phyloP scores from a whole-genome alignment of 2,329 filamentous ascomycete genomes.

The Diatrype stigma region DNA sequence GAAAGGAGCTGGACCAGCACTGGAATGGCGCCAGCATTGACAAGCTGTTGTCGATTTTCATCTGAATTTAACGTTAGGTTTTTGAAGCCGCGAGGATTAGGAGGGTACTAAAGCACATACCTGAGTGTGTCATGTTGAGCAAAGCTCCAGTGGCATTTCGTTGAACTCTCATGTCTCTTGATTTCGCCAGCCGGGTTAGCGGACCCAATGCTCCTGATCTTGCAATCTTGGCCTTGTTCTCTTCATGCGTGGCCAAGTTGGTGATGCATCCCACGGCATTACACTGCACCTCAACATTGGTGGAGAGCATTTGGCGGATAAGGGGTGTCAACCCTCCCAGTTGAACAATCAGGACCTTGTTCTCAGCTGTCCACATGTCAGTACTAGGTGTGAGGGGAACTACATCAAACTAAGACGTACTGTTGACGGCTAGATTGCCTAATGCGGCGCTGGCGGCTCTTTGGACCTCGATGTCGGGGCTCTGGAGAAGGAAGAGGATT shows the following conservation, averaged over 20 bases:
- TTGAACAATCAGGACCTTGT: conserved; percentile 94
- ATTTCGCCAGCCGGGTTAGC: conserved; percentile 88
- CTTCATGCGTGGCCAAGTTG: conserved; percentile 95
- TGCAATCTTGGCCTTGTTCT: conserved; percentile 98
- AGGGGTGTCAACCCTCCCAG: conserved; percentile 85
- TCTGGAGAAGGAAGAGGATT: conserved; percentile 92
- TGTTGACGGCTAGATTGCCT: conserved; percentile 94
- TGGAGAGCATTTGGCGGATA: conserved; percentile 96
- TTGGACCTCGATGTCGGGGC: conserved; percentile 94
- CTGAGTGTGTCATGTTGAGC: conserved; percentile 98
- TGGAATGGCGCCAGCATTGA: conserved; percentile 95
- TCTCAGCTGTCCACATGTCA: conserved; percentile 63
- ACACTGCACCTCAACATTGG: conserved; percentile 97
- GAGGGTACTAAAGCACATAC: conserved; percentile 46
- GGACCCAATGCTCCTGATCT: conserved; percentile 89
- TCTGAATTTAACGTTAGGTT: conserved; percentile 48
- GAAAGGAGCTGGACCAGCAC: conserved; percentile 93
- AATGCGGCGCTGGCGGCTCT: conserved; percentile 92
- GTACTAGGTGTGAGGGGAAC: conserved; percentile 4
- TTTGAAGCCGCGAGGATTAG: neutral
- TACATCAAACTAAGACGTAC: conserved; percentile 50
- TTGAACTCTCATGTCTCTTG: conserved; percentile 97
- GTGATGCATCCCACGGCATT: conserved; percentile 99
- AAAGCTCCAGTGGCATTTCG: conserved; percentile 94
- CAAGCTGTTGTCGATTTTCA: conserved; percentile 95